Conservation (phyloP, 2,329 filamentous ascomycete species). For the Ophiocordyceps camponoti-leonardi region DNA sequence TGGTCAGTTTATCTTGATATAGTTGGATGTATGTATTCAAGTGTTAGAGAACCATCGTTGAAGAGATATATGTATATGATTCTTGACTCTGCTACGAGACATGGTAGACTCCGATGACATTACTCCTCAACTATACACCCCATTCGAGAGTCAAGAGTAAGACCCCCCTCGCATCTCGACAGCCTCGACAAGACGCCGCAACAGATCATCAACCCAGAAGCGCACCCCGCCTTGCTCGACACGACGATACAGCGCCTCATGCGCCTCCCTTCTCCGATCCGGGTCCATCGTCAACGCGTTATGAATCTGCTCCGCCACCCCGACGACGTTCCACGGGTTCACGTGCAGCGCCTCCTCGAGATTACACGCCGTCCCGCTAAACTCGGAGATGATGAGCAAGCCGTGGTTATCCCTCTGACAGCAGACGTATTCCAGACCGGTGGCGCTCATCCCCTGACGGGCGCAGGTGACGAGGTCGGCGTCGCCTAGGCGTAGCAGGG, state of each 20-base stretch:
- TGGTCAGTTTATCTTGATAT: no score
- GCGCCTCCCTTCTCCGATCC: background rate
- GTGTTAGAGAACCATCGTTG: no score
- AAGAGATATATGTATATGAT: no score
- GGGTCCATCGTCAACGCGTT: background rate
- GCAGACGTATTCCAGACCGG: background rate
- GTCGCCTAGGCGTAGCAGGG: background rate
- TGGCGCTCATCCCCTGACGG: background rate
- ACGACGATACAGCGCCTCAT: background rate
- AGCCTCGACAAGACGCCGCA: background rate
- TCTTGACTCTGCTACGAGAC: no score
- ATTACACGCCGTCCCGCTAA: background rate
- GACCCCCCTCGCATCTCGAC: background rate
- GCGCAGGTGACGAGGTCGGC: background rate
- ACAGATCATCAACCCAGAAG: background rate
- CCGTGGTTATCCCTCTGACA: background rate
- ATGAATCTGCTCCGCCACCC: background rate
- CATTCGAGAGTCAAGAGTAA: no score
- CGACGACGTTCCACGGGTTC: background rate
- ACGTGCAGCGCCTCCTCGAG: background rate
- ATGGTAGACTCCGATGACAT: no score
- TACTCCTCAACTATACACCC: no score
- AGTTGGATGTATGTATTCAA: no score
- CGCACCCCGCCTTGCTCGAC: background rate
- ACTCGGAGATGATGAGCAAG: background rate